phyloP scores from a whole-genome alignment of 2,329 filamentous ascomycete genomes.

The Trichothecium sympodiale region DNA sequence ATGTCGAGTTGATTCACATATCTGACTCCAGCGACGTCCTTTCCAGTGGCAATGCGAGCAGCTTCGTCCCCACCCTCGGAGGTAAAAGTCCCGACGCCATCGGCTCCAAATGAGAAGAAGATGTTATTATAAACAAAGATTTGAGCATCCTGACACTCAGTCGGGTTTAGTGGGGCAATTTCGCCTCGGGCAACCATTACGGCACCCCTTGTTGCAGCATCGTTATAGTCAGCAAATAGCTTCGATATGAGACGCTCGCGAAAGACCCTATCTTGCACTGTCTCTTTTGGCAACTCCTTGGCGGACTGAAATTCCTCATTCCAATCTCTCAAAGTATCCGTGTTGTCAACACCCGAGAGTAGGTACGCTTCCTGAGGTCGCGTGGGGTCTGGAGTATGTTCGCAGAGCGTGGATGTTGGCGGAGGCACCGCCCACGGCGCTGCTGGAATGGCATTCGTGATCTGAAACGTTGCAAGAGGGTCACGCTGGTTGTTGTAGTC shows the following conservation, averaged over 20 bases:
- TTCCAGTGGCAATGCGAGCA: constrained; percentile 87
- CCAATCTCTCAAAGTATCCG: constrained; percentile 92
- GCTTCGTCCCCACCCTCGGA: constrained; percentile 95
- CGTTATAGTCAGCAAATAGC: constrained; percentile 94
- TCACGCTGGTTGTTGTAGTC: constrained; percentile 79
- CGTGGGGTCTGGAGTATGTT: constrained; percentile 74
- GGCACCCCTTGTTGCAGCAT: constrained; percentile 84
- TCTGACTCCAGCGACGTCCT: constrained; percentile 89
- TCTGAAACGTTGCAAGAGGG: constrained; percentile 84
- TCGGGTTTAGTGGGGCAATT: constrained; percentile 87
- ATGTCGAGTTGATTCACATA: constrained; percentile 97
- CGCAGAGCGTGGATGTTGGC: constrained; percentile 48
- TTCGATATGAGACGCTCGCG: constrained; percentile 88
- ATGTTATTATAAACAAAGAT: constrained; percentile 99
- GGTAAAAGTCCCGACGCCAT: constrained; percentile 94
- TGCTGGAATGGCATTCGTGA: constrained; percentile 86
- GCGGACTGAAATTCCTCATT: constrained; percentile 99
- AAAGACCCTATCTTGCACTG: constrained; percentile 91
- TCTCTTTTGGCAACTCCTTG: constrained; percentile 84
- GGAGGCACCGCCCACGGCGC: constrained; percentile 84
- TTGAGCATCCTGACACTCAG: constrained; percentile 82
- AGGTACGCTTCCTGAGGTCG: constrained; percentile 89
- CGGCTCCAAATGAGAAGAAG: constrained; percentile 96
- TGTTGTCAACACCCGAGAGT: constrained; percentile 82
- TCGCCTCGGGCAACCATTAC: constrained; percentile 88